Conservation (phyloP, 2,329 filamentous ascomycete species). For the Venturia asperata region DNA sequence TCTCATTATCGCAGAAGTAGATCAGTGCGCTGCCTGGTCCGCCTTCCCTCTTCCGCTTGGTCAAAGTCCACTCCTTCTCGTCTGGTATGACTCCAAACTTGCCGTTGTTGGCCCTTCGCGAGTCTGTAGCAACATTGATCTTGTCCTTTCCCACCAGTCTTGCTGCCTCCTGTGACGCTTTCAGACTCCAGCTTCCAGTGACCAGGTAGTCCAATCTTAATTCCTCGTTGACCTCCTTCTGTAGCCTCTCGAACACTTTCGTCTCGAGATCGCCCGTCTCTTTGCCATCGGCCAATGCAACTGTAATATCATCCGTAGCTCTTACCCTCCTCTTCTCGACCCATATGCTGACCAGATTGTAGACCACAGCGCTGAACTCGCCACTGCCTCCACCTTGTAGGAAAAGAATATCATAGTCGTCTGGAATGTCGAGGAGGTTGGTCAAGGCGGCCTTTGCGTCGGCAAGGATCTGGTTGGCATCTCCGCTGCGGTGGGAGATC, state of each 20-base stretch:
- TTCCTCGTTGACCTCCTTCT: slow-evolving; percentile 58
- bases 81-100: slow-evolving; percentile 83
- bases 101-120: slow-evolving; percentile 55
- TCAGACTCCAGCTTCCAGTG: slow-evolving; percentile 84
- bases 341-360: slow-evolving; percentile 81
- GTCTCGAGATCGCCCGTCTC: slow-evolving; percentile 45
- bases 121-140: slow-evolving; percentile 73
- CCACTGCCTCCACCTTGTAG: slow-evolving; percentile 82
- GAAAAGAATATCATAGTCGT: slow-evolving; percentile 81
- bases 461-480: slow-evolving; percentile 72
- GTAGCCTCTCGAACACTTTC: slow-evolving; percentile 53
- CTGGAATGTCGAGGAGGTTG: slow-evolving; percentile 70
- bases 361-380: slow-evolving; percentile 74
- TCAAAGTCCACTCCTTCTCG: slow-evolving; percentile 68
- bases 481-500: slow-evolving; percentile 77
- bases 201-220: slow-evolving; percentile 84
- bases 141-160: slow-evolving; percentile 69
- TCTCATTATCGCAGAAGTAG: slow-evolving; percentile 93
- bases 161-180: slow-evolving; percentile 76
- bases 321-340: slow-evolving; percentile 59
- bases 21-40: slow-evolving; percentile 56
- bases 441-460: slow-evolving; percentile 68
- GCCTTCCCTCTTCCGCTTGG: slow-evolving; percentile 51
- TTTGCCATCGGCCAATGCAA: slow-evolving; percentile 29
- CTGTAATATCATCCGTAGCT: slow-evolving; percentile 50